Percentiles rank a stretch among this genome's conserved stretches.
Conservation (phyloP, 1,284 basidiomycete species). For the Xerocomus cyaneibrunnescens region DNA sequence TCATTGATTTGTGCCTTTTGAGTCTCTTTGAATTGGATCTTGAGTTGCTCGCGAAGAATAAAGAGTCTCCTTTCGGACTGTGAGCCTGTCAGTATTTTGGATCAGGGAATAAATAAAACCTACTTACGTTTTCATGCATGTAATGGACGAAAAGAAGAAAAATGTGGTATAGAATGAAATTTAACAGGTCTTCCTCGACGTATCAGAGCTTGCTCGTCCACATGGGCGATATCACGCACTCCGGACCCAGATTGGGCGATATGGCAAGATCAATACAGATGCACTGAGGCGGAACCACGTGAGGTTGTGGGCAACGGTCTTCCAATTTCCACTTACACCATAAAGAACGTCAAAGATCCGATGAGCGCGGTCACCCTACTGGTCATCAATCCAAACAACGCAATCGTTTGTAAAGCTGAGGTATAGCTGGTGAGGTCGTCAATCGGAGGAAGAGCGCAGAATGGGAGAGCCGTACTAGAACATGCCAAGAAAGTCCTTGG, state of each 20-base stretch:
- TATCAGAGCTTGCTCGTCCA: conserved; percentile 7
- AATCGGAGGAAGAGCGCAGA: background rate
- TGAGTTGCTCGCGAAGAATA: conserved; percentile 67
- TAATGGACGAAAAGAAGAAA: conserved; percentile 59
- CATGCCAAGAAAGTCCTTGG: conserved; percentile 57
- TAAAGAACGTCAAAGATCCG: conserved; percentile 57
- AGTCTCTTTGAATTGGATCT: conserved; percentile 74
- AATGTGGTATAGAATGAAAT: conserved; percentile 63
- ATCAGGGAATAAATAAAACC: background rate
- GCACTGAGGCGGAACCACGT: conserved; percentile 37
- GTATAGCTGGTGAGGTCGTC: conserved; percentile 38
- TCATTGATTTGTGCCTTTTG: conserved; percentile 87
- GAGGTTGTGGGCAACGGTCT: background rate
- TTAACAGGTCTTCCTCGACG: conserved; percentile 52
- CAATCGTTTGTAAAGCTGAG: conserved; percentile 72
- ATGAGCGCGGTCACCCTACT: conserved; percentile 65
- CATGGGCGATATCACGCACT: conserved; percentile 42
- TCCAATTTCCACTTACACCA: conserved; percentile 47
- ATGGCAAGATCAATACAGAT: conserved; percentile 54
- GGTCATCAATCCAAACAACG: conserved; percentile 72
- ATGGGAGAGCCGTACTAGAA: conserved; percentile 58
- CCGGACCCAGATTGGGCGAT: conserved; percentile 49
- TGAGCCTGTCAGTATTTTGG: background rate
- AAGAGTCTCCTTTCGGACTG: conserved; percentile 61
- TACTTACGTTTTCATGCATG: conserved; percentile 48